These are phyloP conservation scores for Candida tropicalis DNA, from an alignment of 1,139 yeast species.

Conservation along the genomic window DNA sequence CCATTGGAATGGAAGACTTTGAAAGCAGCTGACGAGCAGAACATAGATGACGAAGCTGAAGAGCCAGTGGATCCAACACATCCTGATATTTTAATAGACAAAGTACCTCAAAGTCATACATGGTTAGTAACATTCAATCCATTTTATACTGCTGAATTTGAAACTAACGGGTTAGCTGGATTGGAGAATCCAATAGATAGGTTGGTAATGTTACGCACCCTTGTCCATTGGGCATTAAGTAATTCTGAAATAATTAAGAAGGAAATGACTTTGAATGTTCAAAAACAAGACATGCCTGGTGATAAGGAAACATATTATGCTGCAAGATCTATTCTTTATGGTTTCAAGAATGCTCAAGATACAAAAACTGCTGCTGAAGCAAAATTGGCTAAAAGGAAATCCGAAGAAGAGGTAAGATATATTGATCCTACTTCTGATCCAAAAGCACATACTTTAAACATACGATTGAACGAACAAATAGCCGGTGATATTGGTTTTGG, in stretches of 20 bases:
- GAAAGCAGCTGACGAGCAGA: constrained; percentile 21
- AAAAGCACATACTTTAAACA: constrained; percentile 35
- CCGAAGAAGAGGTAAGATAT: constrained; percentile 34
- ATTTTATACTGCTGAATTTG: constrained; percentile 41
- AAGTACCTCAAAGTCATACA: constrained; percentile 13
- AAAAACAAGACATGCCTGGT: constrained; percentile 45
- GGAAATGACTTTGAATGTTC: constrained; percentile 32
- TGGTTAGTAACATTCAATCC: constrained; percentile 28
- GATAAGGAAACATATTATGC: constrained; percentile 49
- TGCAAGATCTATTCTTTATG: constrained; percentile 41
- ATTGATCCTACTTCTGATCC: constrained; percentile 50
- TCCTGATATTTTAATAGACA: constrained; percentile 39
- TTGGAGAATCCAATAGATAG: constrained; percentile 47
- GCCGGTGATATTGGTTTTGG: constrained; percentile 51
- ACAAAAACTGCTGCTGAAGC: constrained; percentile 34
- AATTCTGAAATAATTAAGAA: constrained; percentile 46
- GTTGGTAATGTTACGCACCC: constrained; percentile 45
- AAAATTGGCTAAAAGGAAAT: constrained; percentile 32
- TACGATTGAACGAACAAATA: constrained; percentile 44
- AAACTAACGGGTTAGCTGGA: constrained; percentile 45
- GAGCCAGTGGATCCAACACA: constrained; percentile 37
- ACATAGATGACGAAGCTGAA: constrained; percentile 20
- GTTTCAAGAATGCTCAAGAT: constrained; percentile 36
- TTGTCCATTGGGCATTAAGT: constrained; percentile 52
- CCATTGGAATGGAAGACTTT: constrained; percentile 48